Percentiles rank a stretch among this genome's conserved stretches.
Conservation (phyloP, 2,329 filamentous ascomycete species). For the Colletotrichum aenigma region DNA sequence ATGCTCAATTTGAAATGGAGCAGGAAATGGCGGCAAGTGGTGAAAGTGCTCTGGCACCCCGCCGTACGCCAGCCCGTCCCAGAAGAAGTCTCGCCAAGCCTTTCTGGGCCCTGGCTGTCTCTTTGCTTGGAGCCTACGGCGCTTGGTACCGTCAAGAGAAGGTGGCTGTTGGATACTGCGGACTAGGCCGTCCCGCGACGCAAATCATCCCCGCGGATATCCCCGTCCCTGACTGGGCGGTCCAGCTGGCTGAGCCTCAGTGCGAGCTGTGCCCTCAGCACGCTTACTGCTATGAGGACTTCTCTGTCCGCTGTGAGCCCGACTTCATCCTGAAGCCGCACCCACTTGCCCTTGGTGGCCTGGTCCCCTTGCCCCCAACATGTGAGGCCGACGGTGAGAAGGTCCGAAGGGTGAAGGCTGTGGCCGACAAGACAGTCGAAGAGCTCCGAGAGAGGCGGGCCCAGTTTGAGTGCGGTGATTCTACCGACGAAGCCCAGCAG, state of each 20-base stretch:
- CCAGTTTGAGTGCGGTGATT: slow-evolving; percentile 87
- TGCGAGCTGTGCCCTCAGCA: slow-evolving; percentile 92
- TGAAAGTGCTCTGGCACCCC: slow-evolving; percentile 46
- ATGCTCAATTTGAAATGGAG: slow-evolving; percentile 83
- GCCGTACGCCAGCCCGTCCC: slow-evolving; percentile 41
- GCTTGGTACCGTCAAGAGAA: slow-evolving; percentile 94
- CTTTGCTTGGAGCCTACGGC: slow-evolving; percentile 73
- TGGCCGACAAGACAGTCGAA: slow-evolving; percentile 87
- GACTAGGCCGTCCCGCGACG: slow-evolving; percentile 71
- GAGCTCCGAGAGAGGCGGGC: slow-evolving; percentile 85
- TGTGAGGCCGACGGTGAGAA: slow-evolving; percentile 97
- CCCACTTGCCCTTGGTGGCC: slow-evolving; percentile 79
- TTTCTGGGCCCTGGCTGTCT: slow-evolving; percentile 72
- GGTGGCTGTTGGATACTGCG: slow-evolving; percentile 93
- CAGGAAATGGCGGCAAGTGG: slow-evolving; percentile 66
- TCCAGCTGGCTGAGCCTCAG: slow-evolving; percentile 73
- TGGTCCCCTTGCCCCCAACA: slow-evolving; percentile 84
- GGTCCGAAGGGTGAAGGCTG: slow-evolving; percentile 81
- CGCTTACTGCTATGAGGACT: slow-evolving; percentile 83
- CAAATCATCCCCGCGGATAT: slow-evolving; percentile 53
- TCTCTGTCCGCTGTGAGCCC: slow-evolving; percentile 79
- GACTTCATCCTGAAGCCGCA: slow-evolving; percentile 88
- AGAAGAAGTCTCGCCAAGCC: slow-evolving; percentile 64
- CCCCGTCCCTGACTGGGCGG: slow-evolving; percentile 73
- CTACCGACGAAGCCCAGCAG: slow-evolving; percentile 64